phyloP scores from a whole-genome alignment of 2,329 filamentous ascomycete genomes.

The Fonsecaea erecta region DNA sequence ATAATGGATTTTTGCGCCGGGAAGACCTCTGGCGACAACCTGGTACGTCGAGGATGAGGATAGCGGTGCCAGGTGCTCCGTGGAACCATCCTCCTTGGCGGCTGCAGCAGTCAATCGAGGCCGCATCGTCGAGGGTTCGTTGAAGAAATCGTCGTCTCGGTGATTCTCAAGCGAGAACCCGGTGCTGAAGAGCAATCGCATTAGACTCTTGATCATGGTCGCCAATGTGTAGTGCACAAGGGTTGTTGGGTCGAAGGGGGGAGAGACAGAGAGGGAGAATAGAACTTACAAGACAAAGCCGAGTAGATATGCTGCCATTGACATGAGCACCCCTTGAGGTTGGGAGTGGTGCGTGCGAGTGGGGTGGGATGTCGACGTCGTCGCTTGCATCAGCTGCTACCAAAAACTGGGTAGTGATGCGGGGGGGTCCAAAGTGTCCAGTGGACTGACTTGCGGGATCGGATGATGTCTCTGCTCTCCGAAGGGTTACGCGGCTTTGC shows the following conservation, averaged over 20 bases:
- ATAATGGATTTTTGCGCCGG: slow-evolving; percentile 28
- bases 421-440: background rate
- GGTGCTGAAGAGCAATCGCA: slow-evolving; percentile 26
- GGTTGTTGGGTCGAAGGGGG: background rate
- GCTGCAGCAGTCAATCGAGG: slow-evolving; percentile 30
- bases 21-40: slow-evolving; percentile 22
- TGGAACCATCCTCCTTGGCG: slow-evolving; percentile 17
- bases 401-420: slow-evolving; percentile 2
- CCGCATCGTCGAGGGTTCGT: slow-evolving; percentile 34
- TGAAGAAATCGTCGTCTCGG: slow-evolving; percentile 33
- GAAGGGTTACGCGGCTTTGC: background rate
- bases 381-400: slow-evolving; percentile 2
- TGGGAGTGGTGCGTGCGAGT: background rate
- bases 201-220: slow-evolving; percentile 29
- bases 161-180: slow-evolving; percentile 13
- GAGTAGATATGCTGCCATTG: slow-evolving; percentile 25
- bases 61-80: background rate
- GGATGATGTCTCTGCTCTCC: background rate
- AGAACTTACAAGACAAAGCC: slow-evolving; percentile 23
- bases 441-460: slow-evolving; percentile 2
- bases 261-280: background rate
- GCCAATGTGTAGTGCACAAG: background rate
- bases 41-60: slow-evolving; percentile 20
- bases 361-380: slow-evolving; percentile 8
- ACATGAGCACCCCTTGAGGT: background rate